A percentile compares a stretch with the other conserved stretches of the same genome.
Conservation (phyloP, 2,329 filamentous ascomycete genomes). For the Pyrenochaeta sp. region DNA sequence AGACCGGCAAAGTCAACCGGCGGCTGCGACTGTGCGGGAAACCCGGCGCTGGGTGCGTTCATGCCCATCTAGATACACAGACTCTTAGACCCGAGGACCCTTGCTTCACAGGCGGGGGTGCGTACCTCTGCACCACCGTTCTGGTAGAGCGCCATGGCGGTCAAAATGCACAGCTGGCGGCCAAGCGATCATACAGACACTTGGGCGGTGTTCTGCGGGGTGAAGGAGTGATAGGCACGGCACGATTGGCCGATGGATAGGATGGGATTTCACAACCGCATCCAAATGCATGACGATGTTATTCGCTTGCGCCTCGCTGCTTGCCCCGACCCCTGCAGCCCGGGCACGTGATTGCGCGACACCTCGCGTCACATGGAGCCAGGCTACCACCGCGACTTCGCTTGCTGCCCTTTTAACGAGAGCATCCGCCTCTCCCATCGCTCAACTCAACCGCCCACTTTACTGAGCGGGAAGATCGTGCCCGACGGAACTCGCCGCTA, state of each 20-base stretch:
- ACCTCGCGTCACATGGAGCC: neutral
- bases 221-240: constrained; percentile 11
- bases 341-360: constrained; percentile 15
- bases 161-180: constrained; percentile 7
- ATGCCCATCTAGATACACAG: constrained; percentile 40
- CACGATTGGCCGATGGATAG: constrained; percentile 6
- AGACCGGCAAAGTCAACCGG: constrained; percentile 37
- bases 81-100: constrained; percentile 26
- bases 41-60: constrained; percentile 26
- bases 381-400: constrained; percentile 13
- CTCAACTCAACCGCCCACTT: neutral
- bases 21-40: constrained; percentile 36
- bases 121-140: constrained; percentile 45
- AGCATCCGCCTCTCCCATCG: neutral
- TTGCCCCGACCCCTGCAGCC: neutral
- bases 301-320: neutral
- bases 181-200: too few relatives aligned
- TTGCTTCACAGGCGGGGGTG: constrained; percentile 13
- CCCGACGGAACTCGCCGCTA: constrained; percentile 3
- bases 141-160: constrained; percentile 46
- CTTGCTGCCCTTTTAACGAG: too few relatives aligned
- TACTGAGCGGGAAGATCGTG: neutral
- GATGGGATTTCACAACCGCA: constrained; percentile 18
- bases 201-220: constrained; percentile 4
- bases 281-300: constrained; percentile 7